Evolutionary conservation across 768 basidiomycete species (phyloP), one percentile per base, ranked within the genome.

Genomic region (Chalciporus sphaerocephalus): DNA sequence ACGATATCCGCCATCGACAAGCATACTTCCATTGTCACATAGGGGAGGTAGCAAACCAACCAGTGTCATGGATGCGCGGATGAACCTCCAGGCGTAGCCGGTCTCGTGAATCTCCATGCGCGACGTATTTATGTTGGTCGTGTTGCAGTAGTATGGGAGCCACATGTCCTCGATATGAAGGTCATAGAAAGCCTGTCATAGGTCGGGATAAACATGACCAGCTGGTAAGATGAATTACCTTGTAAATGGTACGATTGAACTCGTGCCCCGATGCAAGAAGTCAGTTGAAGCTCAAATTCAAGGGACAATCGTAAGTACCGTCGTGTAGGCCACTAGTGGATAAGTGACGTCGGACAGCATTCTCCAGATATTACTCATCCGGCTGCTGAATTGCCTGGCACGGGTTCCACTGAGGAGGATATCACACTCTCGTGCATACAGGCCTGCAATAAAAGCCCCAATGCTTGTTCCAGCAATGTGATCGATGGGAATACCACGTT

Each of bases 161-260:
- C 95, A 98, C 89, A 96, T 95, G 67, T 96, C 94, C 66, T 92
- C 88, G 32, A 92, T 92, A 56, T 97, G 93, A 33, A 93, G 80
- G 64, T 91, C 92, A 55, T 92, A 95, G 63, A 96, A 95, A 15
- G 89, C 81, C 80, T 91, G 52, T 24, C 52, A 53, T 28, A 22
- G 16, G n/a, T 59, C 11, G 55, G 42, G 2, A 36, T 25, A n/a
- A 6, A 38, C 32, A 38, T 44, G 13, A 22, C 42, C 22, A 50
- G 38, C 32, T 11, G 9, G 9, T 4, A 16, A 8, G 5, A 34
- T 32, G 12, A 22, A 38, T 42, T 60, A 81, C 89, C 77, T 95
- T 94, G 73, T 92, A 98, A 47, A 98, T 83, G 6, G 87, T 82
- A 35, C 96, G 81, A 67, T 99, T 96, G 67, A 96, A 93, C 66